Evolutionary conservation across 805 yeast genomes (phyloP).

Genomic region (Candida ovalis): DNA sequence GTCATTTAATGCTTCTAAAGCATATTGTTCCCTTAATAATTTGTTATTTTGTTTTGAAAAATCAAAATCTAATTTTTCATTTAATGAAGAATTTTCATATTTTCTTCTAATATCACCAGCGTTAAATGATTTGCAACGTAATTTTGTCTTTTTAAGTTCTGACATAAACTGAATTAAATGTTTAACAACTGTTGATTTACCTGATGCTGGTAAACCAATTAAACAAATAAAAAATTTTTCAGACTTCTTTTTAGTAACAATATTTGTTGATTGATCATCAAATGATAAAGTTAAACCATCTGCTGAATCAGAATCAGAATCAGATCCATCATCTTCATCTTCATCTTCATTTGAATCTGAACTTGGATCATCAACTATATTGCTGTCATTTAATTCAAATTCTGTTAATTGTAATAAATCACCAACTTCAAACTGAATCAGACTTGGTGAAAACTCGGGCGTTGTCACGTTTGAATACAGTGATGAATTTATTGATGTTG

Average conservation of each 20-base stretch:
- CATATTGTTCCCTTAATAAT: conserved; percentile 82
- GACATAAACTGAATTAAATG: conserved; percentile 25
- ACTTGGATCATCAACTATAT: conserved; percentile 12
- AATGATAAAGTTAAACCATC: neutral
- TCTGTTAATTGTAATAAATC: conserved; percentile 21
- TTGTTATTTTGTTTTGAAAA: conserved; percentile 40
- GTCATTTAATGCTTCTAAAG: conserved; percentile 84
- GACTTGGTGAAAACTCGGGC: conserved; percentile 30
- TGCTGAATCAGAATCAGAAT: conserved; percentile 2
- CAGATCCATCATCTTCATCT: conserved; percentile 8
- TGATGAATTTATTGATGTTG: conserved; percentile 18
- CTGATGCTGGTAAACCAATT: conserved; percentile 93
- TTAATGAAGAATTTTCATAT: conserved; percentile 26
- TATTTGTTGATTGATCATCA: neutral
- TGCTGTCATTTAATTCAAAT: conserved; percentile 18
- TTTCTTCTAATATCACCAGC: conserved; percentile 51
- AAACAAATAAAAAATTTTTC: conserved; percentile 32
- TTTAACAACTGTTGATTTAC: conserved; percentile 56
- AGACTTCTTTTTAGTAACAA: conserved; percentile 1
- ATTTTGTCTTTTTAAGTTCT: conserved; percentile 6
- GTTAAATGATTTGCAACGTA: conserved; percentile 37
- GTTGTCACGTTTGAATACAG: conserved; percentile 23
- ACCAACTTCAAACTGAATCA: conserved; percentile 29
- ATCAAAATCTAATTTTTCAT: conserved; percentile 25
- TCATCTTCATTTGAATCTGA: no score